A percentile compares a stretch with the other conserved stretches of the same genome.
phyloP scores from a whole-genome alignment of 768 basidiomycete genomes.

The Auricularia cornea region DNA sequence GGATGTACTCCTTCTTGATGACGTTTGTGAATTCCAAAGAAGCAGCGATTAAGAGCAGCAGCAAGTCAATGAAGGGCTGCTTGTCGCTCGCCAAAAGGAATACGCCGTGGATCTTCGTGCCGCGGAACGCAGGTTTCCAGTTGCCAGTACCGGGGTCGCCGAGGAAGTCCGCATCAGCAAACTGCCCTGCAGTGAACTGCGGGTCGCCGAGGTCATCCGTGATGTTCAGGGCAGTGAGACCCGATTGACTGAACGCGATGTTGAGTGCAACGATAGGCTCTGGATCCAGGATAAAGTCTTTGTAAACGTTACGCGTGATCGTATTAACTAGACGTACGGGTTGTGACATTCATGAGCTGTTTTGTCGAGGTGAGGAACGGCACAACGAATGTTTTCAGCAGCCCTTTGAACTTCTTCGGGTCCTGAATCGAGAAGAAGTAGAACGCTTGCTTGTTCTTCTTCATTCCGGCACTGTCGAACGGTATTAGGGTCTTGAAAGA shows the following conservation, averaged over 20 bases:
- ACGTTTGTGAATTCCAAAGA: not conserved
- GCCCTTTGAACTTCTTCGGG: conserved; percentile 32
- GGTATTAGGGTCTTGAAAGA: conserved; percentile 13
- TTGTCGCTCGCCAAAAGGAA: conserved; percentile 7
- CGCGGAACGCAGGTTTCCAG: conserved; percentile 4
- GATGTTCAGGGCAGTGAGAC: conserved; percentile 7
- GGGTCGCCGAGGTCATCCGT: conserved; percentile 6
- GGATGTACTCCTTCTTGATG: conserved; percentile 1
- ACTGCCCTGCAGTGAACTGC: conserved; percentile 2
- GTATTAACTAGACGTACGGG: not conserved
- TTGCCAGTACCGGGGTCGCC: conserved; percentile 9
- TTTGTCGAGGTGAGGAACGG: not conserved
- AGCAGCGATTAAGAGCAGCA: not conserved
- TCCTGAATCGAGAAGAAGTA: conserved; percentile 46
- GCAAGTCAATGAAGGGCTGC: not conserved
- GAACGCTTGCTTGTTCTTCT: conserved; percentile 45
- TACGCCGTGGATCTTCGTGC: conserved; percentile 7
- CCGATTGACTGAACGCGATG: conserved; percentile 7
- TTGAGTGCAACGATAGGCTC: conserved; percentile 8
- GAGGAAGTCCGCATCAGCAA: conserved; percentile 4
- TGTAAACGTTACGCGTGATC: not conserved
- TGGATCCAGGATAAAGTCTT: not conserved
- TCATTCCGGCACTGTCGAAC: conserved; percentile 38
- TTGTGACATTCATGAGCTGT: not conserved
- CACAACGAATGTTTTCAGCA: not conserved